phyloP scores from a whole-genome alignment of 1,284 basidiomycete genomes.

The Irpex sp. region DNA sequence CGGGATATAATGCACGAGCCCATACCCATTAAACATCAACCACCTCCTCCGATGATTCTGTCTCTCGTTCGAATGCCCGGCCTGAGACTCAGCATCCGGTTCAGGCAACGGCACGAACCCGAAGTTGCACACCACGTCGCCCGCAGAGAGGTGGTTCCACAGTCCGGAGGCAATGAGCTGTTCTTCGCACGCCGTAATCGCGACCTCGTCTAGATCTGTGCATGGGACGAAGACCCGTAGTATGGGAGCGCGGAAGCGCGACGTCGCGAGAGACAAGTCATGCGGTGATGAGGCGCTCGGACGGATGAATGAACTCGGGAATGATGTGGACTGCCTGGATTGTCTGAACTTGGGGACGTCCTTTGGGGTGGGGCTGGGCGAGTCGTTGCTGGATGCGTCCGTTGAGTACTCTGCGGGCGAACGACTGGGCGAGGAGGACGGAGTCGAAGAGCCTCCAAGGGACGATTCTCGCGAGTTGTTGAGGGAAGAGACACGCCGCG shows the following conservation, averaged over 20 bases:
- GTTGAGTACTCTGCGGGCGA: conserved; percentile 12
- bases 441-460: conserved; percentile 22
- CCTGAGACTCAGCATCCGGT: conserved; percentile 23
- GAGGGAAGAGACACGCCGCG: conserved; percentile 36
- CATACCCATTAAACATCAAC: conserved; percentile 65
- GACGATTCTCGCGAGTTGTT: conserved; percentile 41
- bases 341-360: conserved; percentile 9
- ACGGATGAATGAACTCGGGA: conserved; percentile 16
- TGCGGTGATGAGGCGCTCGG: conserved; percentile 43
- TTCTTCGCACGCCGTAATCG: conserved; percentile 55
- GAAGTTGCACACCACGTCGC: conserved; percentile 75
- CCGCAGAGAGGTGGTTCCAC: conserved; percentile 67
- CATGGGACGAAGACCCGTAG: conserved; percentile 74
- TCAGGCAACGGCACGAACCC: conserved; percentile 57
- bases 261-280: conserved; percentile 57
- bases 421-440: conserved; percentile 38
- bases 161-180: conserved; percentile 60
- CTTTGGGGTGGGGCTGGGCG: neutral
- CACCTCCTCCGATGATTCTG: conserved; percentile 33
- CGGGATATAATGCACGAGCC: conserved; percentile 54
- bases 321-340: conserved; percentile 7
- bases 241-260: conserved; percentile 64
- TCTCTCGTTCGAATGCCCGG: neutral
- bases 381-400: conserved; percentile 6
- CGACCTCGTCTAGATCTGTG: conserved; percentile 43